Percentiles rank a stretch among this genome's conserved stretches.
phyloP scores from a whole-genome alignment of 306 rosid species.

The Medicago ruthenica region DNA sequence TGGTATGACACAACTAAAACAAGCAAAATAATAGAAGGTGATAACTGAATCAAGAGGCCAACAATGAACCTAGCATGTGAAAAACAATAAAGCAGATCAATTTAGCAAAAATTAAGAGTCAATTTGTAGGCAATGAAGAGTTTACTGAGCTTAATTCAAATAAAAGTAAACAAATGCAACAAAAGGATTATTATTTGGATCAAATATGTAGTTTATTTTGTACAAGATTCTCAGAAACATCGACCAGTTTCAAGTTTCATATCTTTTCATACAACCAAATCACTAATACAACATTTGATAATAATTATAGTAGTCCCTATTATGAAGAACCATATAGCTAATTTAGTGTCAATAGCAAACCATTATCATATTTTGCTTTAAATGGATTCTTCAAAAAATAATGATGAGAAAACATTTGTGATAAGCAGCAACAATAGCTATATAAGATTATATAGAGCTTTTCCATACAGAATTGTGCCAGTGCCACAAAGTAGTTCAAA shows the following conservation, averaged over 20 bases:
- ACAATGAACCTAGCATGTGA: not conserved
- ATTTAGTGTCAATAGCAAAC: slow-evolving; percentile 10
- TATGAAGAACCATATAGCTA: slow-evolving; percentile 19
- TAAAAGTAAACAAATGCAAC: slow-evolving; percentile 17
- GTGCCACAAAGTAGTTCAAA: slow-evolving; percentile 26
- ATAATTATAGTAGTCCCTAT: slow-evolving; percentile 5
- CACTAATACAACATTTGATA: slow-evolving; percentile 26
- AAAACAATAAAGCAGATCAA: slow-evolving; percentile 2
- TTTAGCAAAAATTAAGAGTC: slow-evolving; percentile 24
- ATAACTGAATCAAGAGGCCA: slow-evolving; percentile 11
- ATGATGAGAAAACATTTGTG: slow-evolving; percentile 15
- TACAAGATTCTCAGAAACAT: slow-evolving; percentile 34
- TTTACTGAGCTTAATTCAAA: slow-evolving; percentile 34
- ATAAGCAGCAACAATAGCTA: not conserved
- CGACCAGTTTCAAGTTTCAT: slow-evolving; percentile 9
- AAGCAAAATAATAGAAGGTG: not conserved
- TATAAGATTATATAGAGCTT: slow-evolving; percentile 27
- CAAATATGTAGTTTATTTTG: slow-evolving; percentile 23
- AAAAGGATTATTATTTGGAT: not conserved
- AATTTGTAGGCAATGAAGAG: slow-evolving; percentile 16
- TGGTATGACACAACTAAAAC: slow-evolving; percentile 12
- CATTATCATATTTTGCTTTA: slow-evolving; percentile 2
- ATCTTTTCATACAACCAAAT: slow-evolving; percentile 18
- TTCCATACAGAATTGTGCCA: slow-evolving; percentile 12
- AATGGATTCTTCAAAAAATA: slow-evolving; percentile 16